Evolutionary conservation across 306 rosid genomes (phyloP), one percentile per base, ranked within the genome.

Genomic region (Chamaecrista fasciculata): DNA sequence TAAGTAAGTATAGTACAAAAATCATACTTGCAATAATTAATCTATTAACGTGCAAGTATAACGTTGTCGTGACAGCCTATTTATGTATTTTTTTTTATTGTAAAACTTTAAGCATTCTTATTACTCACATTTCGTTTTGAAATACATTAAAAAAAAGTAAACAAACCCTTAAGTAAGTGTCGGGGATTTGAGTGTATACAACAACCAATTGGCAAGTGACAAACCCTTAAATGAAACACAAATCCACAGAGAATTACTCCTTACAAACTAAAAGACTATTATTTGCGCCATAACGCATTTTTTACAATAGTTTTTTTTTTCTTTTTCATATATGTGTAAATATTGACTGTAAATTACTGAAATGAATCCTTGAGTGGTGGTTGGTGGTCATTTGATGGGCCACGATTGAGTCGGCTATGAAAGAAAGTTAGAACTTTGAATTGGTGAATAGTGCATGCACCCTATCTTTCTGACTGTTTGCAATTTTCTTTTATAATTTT

Each of bases 21-120:
- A 21, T n/a, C 58, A 15, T 69, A 51, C 67, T 49, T 20, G 11
- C 74, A 67, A 78, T 72, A 19, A 66, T 40, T 78, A 33, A 21
- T 33, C 64, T 57, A 16, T 42, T 37, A 19, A 51, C 21, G 68
- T 60, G 55, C 18, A 5, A 46, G 74, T 48, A 59, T 39, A 66
- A 72, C 69, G 29, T 66, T 72, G 59, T 66, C 67, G 59, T 42
- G 16, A 31, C 23, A 14, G 36, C 70, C 67, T 46, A 44, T 31
- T n/a, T 3, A 12, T 55, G 6, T 16, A 55, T 18, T 33, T 33
- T 8, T 8, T 4, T 6, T 3, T 15, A 15, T 18, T 0, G n/a
- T 29, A 20, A 16, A 16, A 16, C 18, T 31, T 31, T 31, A 58
- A 47, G 8, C 36, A 33, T 8, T 48, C 55, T 2, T 6, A 18